phyloP scores from a whole-genome alignment of 176 grass and related monocot species.

The Lolium perenne region DNA sequence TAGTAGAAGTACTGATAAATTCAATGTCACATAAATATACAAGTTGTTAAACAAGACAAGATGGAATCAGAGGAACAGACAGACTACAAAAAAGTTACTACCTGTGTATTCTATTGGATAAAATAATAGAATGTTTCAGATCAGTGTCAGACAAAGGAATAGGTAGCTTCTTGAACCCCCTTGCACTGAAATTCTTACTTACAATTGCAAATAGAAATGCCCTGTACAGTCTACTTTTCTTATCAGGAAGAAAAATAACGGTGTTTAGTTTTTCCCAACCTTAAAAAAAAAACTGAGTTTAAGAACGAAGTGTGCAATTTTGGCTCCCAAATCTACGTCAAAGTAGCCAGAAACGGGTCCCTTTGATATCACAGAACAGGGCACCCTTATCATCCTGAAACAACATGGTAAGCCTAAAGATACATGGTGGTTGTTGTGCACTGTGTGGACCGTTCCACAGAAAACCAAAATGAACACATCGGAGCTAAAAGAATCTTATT shows the following conservation, averaged over 20 bases:
- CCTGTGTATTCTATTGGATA: background rate
- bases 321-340: background rate
- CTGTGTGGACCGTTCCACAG: background rate
- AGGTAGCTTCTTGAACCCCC: too few relatives aligned
- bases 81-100: background rate
- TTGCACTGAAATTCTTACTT: background rate
- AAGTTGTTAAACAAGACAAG: background rate
- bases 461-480: background rate
- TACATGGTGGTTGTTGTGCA: background rate
- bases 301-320: background rate
- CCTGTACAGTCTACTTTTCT: background rate
- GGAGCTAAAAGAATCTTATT: background rate
- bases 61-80: background rate
- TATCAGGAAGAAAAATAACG: background rate
- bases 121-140: background rate
- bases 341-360: background rate
- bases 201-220: conserved; percentile 3
- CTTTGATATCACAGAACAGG: background rate
- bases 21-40: background rate
- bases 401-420: conserved; percentile 16
- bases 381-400: background rate
- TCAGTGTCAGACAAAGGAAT: background rate
- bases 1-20: background rate
- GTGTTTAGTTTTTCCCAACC: background rate
- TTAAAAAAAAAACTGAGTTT: background rate